Conservation (phyloP, 2,329 filamentous ascomycete genomes). For the Gyromitra esculenta region DNA sequence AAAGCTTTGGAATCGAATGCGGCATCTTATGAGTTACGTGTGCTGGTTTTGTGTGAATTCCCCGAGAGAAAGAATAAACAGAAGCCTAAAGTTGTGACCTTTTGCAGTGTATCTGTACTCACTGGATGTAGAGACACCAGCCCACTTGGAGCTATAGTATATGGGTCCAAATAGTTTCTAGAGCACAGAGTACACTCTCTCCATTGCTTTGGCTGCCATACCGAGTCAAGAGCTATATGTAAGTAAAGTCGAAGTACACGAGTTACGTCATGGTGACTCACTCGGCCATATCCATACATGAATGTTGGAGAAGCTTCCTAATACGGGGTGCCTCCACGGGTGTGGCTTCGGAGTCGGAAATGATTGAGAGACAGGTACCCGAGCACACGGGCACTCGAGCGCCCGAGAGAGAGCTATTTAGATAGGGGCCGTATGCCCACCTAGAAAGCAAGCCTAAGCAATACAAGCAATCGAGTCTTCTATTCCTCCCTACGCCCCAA, state of each 20-base stretch:
- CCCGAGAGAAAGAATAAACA: background rate
- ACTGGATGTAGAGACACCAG: background rate
- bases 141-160: background rate
- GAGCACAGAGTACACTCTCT: too few relatives aligned
- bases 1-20: constrained; percentile 6
- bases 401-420: too few relatives aligned
- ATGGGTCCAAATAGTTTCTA: background rate
- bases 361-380: too few relatives aligned
- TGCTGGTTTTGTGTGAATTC: background rate
- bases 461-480: too few relatives aligned
- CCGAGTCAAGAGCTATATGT: background rate
- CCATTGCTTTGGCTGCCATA: background rate
- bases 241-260: background rate
- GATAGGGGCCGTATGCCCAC: too few relatives aligned
- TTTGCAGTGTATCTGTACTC: background rate
- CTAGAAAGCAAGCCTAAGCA: too few relatives aligned
- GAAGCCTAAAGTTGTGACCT: background rate
- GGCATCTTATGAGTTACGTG: background rate
- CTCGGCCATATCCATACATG: background rate
- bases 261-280: constrained; percentile 12
- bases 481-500: too few relatives aligned
- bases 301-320: too few relatives aligned
- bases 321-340: too few relatives aligned
- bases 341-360: too few relatives aligned
- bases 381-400: too few relatives aligned